Base-by-base conservation (phyloP, 208 protist genomes). In the Herpetomonas samuelpessoai region DNA sequence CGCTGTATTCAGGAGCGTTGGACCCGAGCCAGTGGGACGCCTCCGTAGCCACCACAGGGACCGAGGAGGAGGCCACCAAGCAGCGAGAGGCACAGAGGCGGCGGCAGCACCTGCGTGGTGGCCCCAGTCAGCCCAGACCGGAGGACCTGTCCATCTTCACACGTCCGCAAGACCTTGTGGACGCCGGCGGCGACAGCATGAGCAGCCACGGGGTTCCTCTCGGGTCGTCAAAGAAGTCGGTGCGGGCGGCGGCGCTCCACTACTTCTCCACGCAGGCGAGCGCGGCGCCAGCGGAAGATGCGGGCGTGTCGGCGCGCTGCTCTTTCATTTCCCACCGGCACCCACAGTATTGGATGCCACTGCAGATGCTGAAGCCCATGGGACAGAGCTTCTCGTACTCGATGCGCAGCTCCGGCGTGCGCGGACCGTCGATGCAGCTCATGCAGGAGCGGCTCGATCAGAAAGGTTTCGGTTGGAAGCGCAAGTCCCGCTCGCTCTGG, bases 391-490 rank as follows among this genome's bases (percentile, higher is more conserved):
- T 72, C 72, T 75, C 65, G 14, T 64, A 74, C 9, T 68, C 79
- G 2, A 69, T 78, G 28, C 81, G 88, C 10, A 83, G 82, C 71
- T 78, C 67, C 31, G 88, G 88, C 3, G 61, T 72, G 14, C 81
- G 84, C 21, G 77, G 81, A 2, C 84, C 79, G 39, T 57, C 73
- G 55, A 82, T 79, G 76, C 78, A 88, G 47, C 75, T 95, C n/a
- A 73, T 81, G 69, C 88, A 95, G 58, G 84, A 95, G 55, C 79
- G 88, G 18, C 60, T 95, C 16, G 83, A 95, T 65, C 75, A 79
- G 39, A 90, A 91, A 62, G 88, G 88, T 25, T 92, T 95, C 65
- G 88, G 88, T 1, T 95, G 84, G 83, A 95, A 95, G 58, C 71
- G 76, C 18, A 95, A 92, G 68, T 88, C 84, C 0, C 78, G 88